Conservation (phyloP, 1,139 yeast genomes). For the Nakaseomyces nivariensis region DNA sequence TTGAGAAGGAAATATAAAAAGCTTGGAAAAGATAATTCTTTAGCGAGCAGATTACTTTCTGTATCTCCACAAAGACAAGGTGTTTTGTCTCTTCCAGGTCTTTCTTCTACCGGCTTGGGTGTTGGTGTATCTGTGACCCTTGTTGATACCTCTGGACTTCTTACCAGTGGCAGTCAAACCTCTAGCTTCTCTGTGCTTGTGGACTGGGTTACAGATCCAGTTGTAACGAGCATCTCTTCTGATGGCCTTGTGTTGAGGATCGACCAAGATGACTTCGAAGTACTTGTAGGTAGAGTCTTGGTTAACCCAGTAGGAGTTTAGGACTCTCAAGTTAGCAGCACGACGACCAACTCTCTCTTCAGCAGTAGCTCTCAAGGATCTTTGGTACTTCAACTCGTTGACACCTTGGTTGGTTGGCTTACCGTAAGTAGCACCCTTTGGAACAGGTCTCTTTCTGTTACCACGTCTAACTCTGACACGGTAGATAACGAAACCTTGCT, state of each 20-base stretch:
- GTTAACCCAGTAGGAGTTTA: constrained; percentile 99
- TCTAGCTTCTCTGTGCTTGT: constrained; percentile 99
- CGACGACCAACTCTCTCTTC: constrained; percentile 99
- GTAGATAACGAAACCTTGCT: constrained; percentile 98
- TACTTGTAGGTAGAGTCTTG: constrained; percentile 99
- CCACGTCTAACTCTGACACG: constrained; percentile 99
- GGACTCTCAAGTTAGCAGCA: constrained; percentile 97
- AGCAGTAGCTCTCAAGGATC: constrained; percentile 94
- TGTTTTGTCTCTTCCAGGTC: constrained; percentile 99
- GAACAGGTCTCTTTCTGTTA: constrained; percentile 99
- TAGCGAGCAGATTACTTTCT: constrained; percentile 53
- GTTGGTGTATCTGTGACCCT: constrained; percentile 98
- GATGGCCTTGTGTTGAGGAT: constrained; percentile 97
- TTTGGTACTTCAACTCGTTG: constrained; percentile 98
- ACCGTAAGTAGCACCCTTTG: constrained; percentile 99
- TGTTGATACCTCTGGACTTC: constrained; percentile 99
- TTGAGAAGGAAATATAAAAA: too few relatives aligned
- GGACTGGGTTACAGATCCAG: constrained; percentile 99
- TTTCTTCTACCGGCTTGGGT: constrained; percentile 97
- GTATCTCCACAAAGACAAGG: constrained; percentile 99
- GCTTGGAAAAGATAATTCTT: too few relatives aligned
- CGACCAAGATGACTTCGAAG: constrained; percentile 94
- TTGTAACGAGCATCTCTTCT: constrained; percentile 98
- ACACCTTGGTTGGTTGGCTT: constrained; percentile 99
- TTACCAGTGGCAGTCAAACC: constrained; percentile 97